phyloP scores from a whole-genome alignment of 441 rosid species.

The Hura crepitans region DNA sequence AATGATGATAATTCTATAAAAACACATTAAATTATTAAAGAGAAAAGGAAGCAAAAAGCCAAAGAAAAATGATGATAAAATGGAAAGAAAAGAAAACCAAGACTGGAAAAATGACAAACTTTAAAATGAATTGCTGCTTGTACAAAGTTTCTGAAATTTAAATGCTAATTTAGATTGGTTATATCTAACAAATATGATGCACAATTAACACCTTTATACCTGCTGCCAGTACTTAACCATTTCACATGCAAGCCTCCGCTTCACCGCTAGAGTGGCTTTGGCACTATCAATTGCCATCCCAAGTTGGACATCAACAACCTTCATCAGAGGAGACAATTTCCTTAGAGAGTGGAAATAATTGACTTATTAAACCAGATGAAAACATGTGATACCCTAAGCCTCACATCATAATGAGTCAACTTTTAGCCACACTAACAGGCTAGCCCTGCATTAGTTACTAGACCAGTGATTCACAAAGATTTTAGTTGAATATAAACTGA shows the following conservation, averaged over 20 bases:
- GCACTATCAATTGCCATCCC: constrained; percentile 97
- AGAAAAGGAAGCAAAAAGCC: background rate
- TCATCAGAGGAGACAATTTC: constrained; percentile 25
- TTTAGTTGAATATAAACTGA: background rate
- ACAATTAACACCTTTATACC: constrained; percentile 37
- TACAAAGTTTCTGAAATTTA: constrained; percentile 1
- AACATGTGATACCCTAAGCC: background rate
- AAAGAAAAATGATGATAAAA: constrained; percentile 10
- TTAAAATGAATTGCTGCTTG: background rate
- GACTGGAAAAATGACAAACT: background rate
- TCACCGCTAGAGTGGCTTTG: constrained; percentile 98
- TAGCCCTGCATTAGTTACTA: background rate
- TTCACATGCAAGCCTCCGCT: constrained; percentile 99
- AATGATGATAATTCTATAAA: background rate
- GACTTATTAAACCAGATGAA: background rate
- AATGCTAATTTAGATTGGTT: constrained; percentile 6
- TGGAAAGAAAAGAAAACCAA: constrained; percentile 1
- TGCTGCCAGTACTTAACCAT: constrained; percentile 99
- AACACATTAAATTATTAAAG: background rate
- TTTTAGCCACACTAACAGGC: background rate
- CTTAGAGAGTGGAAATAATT: background rate
- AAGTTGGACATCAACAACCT: constrained; percentile 97
- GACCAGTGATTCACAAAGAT: background rate
- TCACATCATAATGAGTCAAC: background rate
- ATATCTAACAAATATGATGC: constrained; percentile 2